A percentile compares a stretch with the other conserved stretches of the same genome.
Evolutionary conservation across 208 protist genomes (phyloP).

Genomic region (Crithidia acanthocephali): DNA sequence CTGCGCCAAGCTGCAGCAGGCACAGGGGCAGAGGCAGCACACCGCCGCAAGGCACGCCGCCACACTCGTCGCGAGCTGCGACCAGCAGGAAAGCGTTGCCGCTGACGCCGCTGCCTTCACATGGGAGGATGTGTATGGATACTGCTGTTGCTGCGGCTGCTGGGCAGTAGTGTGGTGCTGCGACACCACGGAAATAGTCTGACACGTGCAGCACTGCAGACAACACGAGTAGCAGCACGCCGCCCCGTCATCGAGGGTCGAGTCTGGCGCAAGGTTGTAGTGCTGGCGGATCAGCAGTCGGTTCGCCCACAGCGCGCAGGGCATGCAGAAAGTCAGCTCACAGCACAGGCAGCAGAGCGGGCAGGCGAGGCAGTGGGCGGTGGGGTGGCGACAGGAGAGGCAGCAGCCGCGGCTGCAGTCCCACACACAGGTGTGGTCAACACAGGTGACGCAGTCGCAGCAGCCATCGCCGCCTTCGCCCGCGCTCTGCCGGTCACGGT

Average conservation of each 20-base stretch:
- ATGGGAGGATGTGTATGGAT: not conserved
- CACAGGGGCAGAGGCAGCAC: slow-evolving; percentile 45
- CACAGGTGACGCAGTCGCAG: slow-evolving; percentile 32
- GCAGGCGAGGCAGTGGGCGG: slow-evolving; percentile 37
- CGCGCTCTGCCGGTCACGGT: not conserved
- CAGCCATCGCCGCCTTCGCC: slow-evolving; percentile 7
- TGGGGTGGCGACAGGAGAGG: slow-evolving; percentile 35
- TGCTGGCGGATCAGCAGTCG: slow-evolving; percentile 56
- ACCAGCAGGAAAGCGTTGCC: slow-evolving; percentile 31
- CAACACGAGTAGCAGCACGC: slow-evolving; percentile 44
- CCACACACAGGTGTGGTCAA: slow-evolving; percentile 16
- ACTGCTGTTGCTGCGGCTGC: slow-evolving; percentile 1
- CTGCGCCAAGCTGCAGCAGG: slow-evolving; percentile 47
- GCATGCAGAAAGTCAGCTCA: slow-evolving; percentile 51
- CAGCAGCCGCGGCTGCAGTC: slow-evolving; percentile 31
- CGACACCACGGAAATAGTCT: not conserved
- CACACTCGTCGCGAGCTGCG: slow-evolving; percentile 33
- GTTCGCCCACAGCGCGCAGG: slow-evolving; percentile 54
- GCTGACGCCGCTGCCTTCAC: not conserved
- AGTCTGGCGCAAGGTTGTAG: slow-evolving; percentile 46
- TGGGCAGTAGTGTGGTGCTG: not conserved
- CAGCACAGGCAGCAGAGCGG: slow-evolving; percentile 42
- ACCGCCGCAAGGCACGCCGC: slow-evolving; percentile 35
- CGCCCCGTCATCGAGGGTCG: slow-evolving; percentile 25
- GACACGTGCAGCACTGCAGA: slow-evolving; percentile 33